A percentile compares a stretch with the other conserved stretches of the same genome.
These are phyloP conservation scores for Thraustotheca clavata DNA, from an alignment of 352 stramenopile genomes.

Conservation along the genomic window DNA sequence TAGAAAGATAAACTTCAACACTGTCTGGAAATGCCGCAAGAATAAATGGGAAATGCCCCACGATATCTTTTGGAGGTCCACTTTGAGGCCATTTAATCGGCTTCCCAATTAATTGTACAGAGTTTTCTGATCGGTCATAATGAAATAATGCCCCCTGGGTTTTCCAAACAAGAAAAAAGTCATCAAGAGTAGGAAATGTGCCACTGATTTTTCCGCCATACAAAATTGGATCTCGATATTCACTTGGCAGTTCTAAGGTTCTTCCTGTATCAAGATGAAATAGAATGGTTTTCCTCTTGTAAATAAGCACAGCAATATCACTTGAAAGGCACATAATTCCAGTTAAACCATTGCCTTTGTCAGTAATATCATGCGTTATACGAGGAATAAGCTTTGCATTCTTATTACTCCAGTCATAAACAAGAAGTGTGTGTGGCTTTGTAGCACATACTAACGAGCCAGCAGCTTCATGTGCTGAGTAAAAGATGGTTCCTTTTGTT, in stretches of 20 bases:
- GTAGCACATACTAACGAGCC: slow-evolving; percentile 43
- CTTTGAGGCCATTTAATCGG: slow-evolving; percentile 30
- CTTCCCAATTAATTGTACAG: neutral
- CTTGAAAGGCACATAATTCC: slow-evolving; percentile 2
- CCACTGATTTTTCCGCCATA: slow-evolving; percentile 18
- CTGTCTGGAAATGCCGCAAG: slow-evolving; percentile 49
- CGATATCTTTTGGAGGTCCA: slow-evolving; percentile 30
- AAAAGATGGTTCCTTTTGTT: slow-evolving; percentile 44
- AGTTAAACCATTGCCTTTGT: neutral
- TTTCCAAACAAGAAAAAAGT: slow-evolving; percentile 53
- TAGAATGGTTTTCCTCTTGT: slow-evolving; percentile 7
- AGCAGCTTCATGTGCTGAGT: slow-evolving; percentile 45
- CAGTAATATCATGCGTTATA: slow-evolving; percentile 44
- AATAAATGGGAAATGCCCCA: slow-evolving; percentile 62
- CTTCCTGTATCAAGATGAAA: slow-evolving; percentile 10
- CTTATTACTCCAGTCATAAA: slow-evolving; percentile 69
- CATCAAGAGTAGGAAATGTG: slow-evolving; percentile 30
- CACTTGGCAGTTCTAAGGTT: neutral
- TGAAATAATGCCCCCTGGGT: slow-evolving; percentile 30
- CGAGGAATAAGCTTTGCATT: slow-evolving; percentile 36
- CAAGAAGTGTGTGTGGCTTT: slow-evolving; percentile 53
- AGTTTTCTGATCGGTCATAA: neutral
- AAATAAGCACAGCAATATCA: slow-evolving; percentile 17
- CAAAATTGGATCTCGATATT: neutral
- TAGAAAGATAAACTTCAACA: slow-evolving; percentile 47